phyloP scores from a whole-genome alignment of 179 eudicot genomes.

The Carnegiea gigantea region DNA sequence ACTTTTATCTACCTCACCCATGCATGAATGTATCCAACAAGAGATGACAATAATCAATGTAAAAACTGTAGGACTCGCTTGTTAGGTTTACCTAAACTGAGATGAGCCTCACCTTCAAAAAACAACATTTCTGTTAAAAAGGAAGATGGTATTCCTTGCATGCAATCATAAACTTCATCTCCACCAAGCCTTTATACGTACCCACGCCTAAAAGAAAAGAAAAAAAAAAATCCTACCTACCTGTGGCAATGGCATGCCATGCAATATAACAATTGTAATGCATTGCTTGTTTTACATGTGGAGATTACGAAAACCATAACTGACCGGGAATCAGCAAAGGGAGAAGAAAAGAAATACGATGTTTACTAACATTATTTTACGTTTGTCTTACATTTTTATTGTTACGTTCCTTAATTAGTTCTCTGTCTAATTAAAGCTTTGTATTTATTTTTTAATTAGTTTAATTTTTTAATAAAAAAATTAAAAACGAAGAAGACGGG shows the following conservation, averaged over 20 bases:
- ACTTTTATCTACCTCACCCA: too few species aligned
- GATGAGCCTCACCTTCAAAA: too few species aligned
- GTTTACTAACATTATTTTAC: too few species aligned
- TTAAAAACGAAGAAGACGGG: background rate
- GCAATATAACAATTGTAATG: constrained; percentile 8
- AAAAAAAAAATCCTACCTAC: background rate
- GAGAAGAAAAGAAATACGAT: too few species aligned
- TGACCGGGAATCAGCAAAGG: background rate
- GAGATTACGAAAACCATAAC: background rate
- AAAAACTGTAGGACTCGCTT: too few species aligned
- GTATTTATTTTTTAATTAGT: background rate
- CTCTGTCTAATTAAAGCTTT: background rate
- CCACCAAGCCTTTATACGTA: too few species aligned
- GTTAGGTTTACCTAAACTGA: too few species aligned
- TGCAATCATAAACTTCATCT: background rate
- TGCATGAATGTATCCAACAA: too few species aligned
- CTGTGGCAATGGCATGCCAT: background rate
- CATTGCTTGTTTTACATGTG: constrained; percentile 13
- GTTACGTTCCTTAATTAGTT: constrained; percentile 3
- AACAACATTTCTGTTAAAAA: too few species aligned
- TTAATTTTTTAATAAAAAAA: background rate
- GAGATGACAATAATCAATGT: too few species aligned
- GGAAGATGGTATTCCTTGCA: background rate
- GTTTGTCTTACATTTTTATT: background rate
- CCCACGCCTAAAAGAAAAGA: background rate